These are phyloP conservation scores for Pleoardoris graminearum DNA, from an alignment of 2,329 filamentous ascomycete species.

Conservation along the genomic window DNA sequence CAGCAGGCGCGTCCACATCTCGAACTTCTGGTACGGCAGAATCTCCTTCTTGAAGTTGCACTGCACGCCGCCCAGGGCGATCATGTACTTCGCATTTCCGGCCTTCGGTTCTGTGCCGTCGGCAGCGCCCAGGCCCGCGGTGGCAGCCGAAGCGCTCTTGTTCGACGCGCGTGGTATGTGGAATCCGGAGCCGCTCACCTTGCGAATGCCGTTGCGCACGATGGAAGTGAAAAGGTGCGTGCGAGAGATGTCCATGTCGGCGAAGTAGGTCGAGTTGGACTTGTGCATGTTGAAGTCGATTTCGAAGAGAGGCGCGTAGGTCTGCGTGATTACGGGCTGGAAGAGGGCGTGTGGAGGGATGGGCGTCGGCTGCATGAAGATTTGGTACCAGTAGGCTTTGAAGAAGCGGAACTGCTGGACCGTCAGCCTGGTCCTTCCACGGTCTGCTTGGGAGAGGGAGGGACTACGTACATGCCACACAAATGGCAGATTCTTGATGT, in stretches of 20 bases:
- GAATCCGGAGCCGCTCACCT: slow-evolving; percentile 27
- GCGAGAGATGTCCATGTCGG: slow-evolving; percentile 81
- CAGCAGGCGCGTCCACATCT: slow-evolving; percentile 54
- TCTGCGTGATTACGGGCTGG: slow-evolving; percentile 67
- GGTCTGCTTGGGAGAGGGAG: slow-evolving; percentile 10
- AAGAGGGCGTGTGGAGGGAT: slow-evolving; percentile 68
- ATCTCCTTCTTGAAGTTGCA: slow-evolving; percentile 55
- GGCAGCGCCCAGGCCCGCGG: slow-evolving; percentile 4
- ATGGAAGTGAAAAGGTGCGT: slow-evolving; percentile 72
- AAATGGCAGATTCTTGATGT: slow-evolving; percentile 74
- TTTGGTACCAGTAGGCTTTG: slow-evolving; percentile 51
- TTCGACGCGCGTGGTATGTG: slow-evolving; percentile 16
- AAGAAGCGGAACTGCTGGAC: slow-evolving; percentile 49
- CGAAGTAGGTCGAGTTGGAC: slow-evolving; percentile 83
- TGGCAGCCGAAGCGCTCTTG: neutral
- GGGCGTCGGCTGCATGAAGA: slow-evolving; percentile 49
- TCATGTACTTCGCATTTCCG: slow-evolving; percentile 33
- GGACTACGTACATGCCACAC: slow-evolving; percentile 79
- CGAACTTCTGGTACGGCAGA: slow-evolving; percentile 49
- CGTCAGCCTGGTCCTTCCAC: slow-evolving; percentile 17
- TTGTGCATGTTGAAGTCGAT: slow-evolving; percentile 88
- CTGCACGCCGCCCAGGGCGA: slow-evolving; percentile 53
- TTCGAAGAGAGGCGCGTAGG: slow-evolving; percentile 71
- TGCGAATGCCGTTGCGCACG: slow-evolving; percentile 50
- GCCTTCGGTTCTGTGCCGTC: slow-evolving; percentile 19